Evolutionary conservation across 306 rosid genomes (phyloP), one percentile per base, ranked within the genome.

Genomic region (Sechiopsis laciniata): DNA sequence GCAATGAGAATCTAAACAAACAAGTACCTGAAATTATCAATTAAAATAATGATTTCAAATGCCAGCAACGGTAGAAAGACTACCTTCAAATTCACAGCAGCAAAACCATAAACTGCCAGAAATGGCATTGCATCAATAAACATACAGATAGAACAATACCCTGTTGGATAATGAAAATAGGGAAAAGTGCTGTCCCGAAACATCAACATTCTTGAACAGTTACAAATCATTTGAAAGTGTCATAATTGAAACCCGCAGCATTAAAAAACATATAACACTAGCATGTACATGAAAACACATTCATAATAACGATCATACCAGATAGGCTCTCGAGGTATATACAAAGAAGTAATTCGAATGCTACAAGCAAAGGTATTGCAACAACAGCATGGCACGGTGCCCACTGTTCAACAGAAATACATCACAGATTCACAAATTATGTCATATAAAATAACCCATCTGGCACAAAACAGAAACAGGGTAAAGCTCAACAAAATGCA

Each of bases 301-400:
- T 26, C 20, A 14, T 50, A 48, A 22, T 1, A 42, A 42, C 55
- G 20, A 54, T 71, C 53, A 52, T 95, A 95, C 99, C 96, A 35
- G 87, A 68, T 79, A 79, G 54, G 80, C 96, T 88, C 88, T 95
- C 96, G 58, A 95, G 99, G 81, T 95, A 88, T 81, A 91, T 87
- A 87, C 99, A 95, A 75, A 95, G 96, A 79, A 95, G 99, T 84
- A 95, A 84, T 68, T 95, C 99, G 80, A 95, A 95, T 65, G 99
- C 88, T 79, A 95, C 75, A 66, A 95, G 96, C 87, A 95, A 85
- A 8, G 97, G 99, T 24, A 80, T 83, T 8, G 97, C 97, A 54
- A 89, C 97, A 56, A 95, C 84, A 37, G 99, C 86, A 82, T 95
- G 99, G 77, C 99, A 95, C 3, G 99, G 99, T 57, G 99, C 99